Base-by-base conservation (phyloP, 441 rosid genomes). In the Viola pubescens region DNA sequence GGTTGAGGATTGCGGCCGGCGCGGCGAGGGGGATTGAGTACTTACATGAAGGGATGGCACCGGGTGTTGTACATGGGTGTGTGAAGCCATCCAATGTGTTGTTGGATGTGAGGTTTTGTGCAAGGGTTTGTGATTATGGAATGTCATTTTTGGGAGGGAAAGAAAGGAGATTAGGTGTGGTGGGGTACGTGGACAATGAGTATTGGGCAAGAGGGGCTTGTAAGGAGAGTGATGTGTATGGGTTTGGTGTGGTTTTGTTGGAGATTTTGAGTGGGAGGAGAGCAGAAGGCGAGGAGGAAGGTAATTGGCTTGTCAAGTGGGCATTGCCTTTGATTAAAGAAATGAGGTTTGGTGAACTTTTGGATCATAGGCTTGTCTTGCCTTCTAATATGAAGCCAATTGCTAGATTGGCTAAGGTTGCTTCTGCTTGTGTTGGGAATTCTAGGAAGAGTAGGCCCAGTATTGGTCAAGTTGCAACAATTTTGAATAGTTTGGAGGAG, bases 211-310 rank as follows among this genome's bases (percentile, higher is more conserved):
- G 68, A 7, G 77, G 71, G 2, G 77, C 75, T 58, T 76, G 82
- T 56, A 90, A 79, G 65, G 94, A 77, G 68, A 80, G 85, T 12
- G 97, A 88, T 54, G 85, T 90, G 16, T 90, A 77, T 43, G 88
- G 94, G 26, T 86, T 75, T 63, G 97, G 97, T 41, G 87, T 90
- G 70, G 80, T 88, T 46, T 64, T 90, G 72, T 61, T 90, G 42
- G 96, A 88, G 85, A 62, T 90, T 56, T 37, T 90, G 75, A 88
- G 81, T 26, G 97, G 96, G 16, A 81, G 89, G 65, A 88, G 76
- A 71, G 66, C 78, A 42, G 89, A 26, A 26, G 34, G 26, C 26
- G 26, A 26, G 34, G 34, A 82, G 42, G 73, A 75, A 48, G 89
- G 95, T 8, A 19, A 19, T 19, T 46, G 63, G 69, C 81, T 90